Evolutionary conservation across 768 basidiomycete genomes (phyloP), one percentile per base, ranked within the genome.

Genomic region (Lyophyllum semitale): DNA sequence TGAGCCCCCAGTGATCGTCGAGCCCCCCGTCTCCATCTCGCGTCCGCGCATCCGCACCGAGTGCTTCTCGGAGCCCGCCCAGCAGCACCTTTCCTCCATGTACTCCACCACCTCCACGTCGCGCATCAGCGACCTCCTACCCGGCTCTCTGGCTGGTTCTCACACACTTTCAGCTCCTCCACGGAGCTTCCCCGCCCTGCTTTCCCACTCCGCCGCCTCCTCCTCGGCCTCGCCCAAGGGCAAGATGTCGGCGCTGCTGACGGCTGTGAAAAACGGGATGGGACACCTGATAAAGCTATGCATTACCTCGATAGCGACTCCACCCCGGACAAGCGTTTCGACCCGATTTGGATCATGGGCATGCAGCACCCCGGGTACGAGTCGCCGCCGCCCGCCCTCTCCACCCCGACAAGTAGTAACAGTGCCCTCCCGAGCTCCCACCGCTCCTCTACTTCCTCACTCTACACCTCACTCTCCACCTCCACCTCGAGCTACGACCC

Each of bases 301-400:
- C 79, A 93, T 42, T 92, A 93, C 72, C 76, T 95, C 58, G 95
- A 98, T 72, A 84, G 84, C 60, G 95, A 98, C 70, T 84, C 93
- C 17, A 83, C 80, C 3, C 92, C 91, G 1, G 94, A 97, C 68
- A 87, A 81, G 64, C 94, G 85, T 51, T 65, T 80, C 0, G 91
- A 95, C 18, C 82, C 88, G 0, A 96, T 98, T 26, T 97, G 94
- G 94, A 71, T 97, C 1, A 77, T 97, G 22, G 95, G 95, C 8
- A 85, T 93, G 2, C 79, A 83, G 59, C 93, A 94, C 57, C 79
- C 84, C 3, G 91, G 91, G 0, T 91, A 86, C 60, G 89, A 89
- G 30, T 73, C 76, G 4, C 62, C 74, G 33, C 73, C 76, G 4
- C 62, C 55, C 13, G 57, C 50, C 15, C 55, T 59, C 9, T 55